These are phyloP conservation scores for Colletotrichum destructivum DNA, from an alignment of 2,329 filamentous ascomycete genomes.

Conservation along the genomic window DNA sequence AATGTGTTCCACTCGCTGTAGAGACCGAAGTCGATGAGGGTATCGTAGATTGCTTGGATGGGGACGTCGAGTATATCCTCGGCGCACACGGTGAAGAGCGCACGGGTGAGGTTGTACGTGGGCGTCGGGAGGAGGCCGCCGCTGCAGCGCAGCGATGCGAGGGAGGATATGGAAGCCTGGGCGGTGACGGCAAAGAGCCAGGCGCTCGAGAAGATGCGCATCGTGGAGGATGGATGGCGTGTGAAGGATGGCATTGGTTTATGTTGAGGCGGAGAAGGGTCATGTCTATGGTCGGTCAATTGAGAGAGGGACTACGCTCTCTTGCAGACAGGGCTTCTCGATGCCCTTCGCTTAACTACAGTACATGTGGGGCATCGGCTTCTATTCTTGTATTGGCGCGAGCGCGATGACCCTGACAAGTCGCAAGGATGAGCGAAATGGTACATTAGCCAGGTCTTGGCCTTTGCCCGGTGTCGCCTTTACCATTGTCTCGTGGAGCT, in stretches of 20 bases:
- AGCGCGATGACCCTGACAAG: background rate
- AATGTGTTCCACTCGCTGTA: conserved; percentile 9
- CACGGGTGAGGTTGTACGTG: background rate
- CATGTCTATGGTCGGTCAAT: no score
- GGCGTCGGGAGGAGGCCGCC: background rate
- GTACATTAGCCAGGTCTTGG: background rate
- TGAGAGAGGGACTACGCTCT: no score
- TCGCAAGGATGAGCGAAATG: background rate
- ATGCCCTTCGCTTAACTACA: background rate
- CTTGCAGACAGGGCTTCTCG: no score
- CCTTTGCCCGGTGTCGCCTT: background rate
- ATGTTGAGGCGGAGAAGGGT: background rate
- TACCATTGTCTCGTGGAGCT: no score
- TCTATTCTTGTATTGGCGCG: background rate
- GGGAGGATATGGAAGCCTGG: background rate
- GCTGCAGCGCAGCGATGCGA: conserved; percentile 8
- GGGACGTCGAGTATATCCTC: background rate
- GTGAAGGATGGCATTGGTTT: background rate
- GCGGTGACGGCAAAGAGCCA: background rate
- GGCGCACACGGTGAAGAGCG: conserved; percentile 6
- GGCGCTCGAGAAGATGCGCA: background rate
- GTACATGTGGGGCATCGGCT: background rate
- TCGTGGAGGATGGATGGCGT: background rate
- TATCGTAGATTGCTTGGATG: background rate
- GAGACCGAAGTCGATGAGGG: background rate